phyloP scores from a whole-genome alignment of 495 filamentous ascomycete species.

The Aspergillus leporis region DNA sequence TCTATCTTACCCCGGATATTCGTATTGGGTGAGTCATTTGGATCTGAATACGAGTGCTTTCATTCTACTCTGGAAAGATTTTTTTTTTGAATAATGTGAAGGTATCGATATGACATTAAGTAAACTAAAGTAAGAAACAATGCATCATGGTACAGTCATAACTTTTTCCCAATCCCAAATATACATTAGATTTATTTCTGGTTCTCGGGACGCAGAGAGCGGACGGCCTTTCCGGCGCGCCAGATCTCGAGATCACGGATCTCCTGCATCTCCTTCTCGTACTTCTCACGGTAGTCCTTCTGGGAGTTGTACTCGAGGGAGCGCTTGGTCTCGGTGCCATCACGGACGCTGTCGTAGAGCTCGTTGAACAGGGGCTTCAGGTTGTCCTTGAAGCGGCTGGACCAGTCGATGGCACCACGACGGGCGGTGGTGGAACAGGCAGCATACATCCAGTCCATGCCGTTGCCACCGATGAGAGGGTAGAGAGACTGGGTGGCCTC shows the following conservation, averaged over 20 bases:
- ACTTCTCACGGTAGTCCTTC: slow-evolving; percentile 92
- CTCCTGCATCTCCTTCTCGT: slow-evolving; percentile 94
- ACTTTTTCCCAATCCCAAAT: slow-evolving; percentile 38
- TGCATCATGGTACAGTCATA: slow-evolving; percentile 46
- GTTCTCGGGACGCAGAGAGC: slow-evolving; percentile 85
- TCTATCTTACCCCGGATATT: too few relatives aligned
- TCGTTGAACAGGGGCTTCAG: slow-evolving; percentile 98
- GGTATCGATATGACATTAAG: neutral
- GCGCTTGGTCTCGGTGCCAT: slow-evolving; percentile 88
- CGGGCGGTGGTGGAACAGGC: slow-evolving; percentile 98
- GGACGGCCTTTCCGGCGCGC: slow-evolving; percentile 96
- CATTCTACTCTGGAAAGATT: too few relatives aligned
- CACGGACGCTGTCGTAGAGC: slow-evolving; percentile 87
- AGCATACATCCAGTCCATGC: slow-evolving; percentile 99
- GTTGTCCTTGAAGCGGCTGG: slow-evolving; percentile 86
- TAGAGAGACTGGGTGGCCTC: slow-evolving; percentile 98
- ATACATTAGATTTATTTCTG: slow-evolving; percentile 64
- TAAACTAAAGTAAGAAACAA: slow-evolving; percentile 13
- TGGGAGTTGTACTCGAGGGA: slow-evolving; percentile 94
- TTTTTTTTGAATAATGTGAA: too few relatives aligned
- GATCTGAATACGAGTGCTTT: too few relatives aligned
- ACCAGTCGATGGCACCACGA: slow-evolving; percentile 99
- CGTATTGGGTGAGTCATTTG: too few relatives aligned
- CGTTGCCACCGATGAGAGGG: slow-evolving; percentile 91
- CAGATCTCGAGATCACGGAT: slow-evolving; percentile 98